Conservation (phyloP, 192 early-diverging fungal genomes). For the Backusella sp. region DNA sequence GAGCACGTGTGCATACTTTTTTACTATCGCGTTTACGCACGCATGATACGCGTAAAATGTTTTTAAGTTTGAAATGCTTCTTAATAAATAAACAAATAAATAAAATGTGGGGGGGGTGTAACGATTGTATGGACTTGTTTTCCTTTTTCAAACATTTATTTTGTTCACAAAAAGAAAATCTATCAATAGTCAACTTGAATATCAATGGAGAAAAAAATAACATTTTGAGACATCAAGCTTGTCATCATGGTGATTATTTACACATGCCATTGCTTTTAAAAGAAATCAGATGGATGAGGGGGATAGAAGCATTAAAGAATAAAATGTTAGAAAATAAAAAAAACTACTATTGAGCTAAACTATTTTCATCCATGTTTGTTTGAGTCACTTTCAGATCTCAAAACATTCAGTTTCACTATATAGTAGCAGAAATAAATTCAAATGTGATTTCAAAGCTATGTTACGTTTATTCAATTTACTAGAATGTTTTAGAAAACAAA, state of each 20-base stretch:
- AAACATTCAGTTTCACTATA: background rate
- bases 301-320: background rate
- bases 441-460: background rate
- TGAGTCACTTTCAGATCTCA: background rate
- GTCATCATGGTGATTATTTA: background rate
- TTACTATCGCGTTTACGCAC: too few species aligned
- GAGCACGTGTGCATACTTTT: too few species aligned
- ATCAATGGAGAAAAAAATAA: background rate
- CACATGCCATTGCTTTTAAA: too few species aligned
- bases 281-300: background rate
- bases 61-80: background rate
- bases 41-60: background rate
- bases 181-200: background rate
- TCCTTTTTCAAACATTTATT: too few species aligned
- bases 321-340: background rate
- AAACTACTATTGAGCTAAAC: background rate
- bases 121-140: background rate
- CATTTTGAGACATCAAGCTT: background rate
- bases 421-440: background rate
- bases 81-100: background rate
- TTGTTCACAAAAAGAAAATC: too few species aligned
- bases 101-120: background rate
- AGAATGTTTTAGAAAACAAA: too few species aligned
- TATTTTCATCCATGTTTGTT: background rate
- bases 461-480: background rate